Evolutionary conservation across 2,329 filamentous ascomycete genomes (phyloP).

Genomic region (Aspergillus uvarum): DNA sequence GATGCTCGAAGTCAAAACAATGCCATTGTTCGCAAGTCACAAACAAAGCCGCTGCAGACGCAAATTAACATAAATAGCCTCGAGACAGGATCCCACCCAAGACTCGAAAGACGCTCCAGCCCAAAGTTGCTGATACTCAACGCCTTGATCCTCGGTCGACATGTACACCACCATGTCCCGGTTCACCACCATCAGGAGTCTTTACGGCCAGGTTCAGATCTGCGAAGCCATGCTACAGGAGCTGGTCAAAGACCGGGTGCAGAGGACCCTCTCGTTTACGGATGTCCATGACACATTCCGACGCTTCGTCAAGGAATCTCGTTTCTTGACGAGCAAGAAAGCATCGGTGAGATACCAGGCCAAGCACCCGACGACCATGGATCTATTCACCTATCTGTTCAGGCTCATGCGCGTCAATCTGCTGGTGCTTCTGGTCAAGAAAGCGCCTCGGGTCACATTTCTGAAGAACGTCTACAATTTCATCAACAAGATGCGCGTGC

Average conservation of each 20-base stretch:
- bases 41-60: background rate
- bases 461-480: background rate
- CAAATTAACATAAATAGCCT: background rate
- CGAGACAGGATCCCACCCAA: background rate
- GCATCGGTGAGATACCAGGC: background rate
- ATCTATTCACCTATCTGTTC: background rate
- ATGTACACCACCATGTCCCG: background rate
- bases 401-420: background rate
- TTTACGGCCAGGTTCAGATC: background rate
- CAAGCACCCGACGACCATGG: background rate
- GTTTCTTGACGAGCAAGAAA: background rate
- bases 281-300: background rate
- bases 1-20: background rate
- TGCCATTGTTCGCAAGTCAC: background rate
- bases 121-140: background rate
- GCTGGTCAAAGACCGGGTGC: background rate
- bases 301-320: background rate
- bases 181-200: background rate
- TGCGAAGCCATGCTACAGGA: background rate
- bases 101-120: background rate
- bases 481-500: background rate
- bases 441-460: background rate
- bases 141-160: background rate
- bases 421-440: background rate
- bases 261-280: background rate